phyloP scores from a whole-genome alignment of 768 basidiomycete genomes.

The Mycena belliarum region DNA sequence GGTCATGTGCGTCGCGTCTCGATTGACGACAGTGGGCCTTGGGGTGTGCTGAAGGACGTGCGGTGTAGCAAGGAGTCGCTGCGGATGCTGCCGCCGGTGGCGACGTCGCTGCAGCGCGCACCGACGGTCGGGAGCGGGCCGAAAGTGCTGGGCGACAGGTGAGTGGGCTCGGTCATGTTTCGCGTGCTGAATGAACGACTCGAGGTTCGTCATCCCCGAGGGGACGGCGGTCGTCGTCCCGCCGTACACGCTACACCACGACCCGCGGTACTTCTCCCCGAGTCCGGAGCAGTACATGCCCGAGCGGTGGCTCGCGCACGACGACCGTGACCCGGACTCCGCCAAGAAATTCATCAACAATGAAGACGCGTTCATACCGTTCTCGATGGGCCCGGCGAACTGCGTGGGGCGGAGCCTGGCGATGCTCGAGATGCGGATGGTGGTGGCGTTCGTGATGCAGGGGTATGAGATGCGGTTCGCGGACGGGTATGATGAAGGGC shows the following conservation, averaged over 20 bases:
- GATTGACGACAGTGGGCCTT: not conserved
- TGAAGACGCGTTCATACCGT: constrained; percentile 43
- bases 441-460: constrained; percentile 39
- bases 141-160: constrained; percentile 1
- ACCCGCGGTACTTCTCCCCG: constrained; percentile 47
- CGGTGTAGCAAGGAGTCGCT: constrained; percentile 14
- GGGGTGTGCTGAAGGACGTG: not conserved
- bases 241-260: constrained; percentile 43
- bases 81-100: constrained; percentile 1
- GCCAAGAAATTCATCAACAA: constrained; percentile 34
- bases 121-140: constrained; percentile 3
- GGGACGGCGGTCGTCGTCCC: constrained; percentile 43
- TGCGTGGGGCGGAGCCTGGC: constrained; percentile 48
- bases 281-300: constrained; percentile 31
- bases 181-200: too few species aligned
- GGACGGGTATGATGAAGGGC: constrained; percentile 35
- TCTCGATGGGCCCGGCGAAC: constrained; percentile 44
- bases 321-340: too few species aligned
- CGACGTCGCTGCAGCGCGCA: constrained; percentile 6
- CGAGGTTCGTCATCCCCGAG: constrained; percentile 39
- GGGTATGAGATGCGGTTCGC: constrained; percentile 41
- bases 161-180: too few species aligned
- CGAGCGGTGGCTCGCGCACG: constrained; percentile 40
- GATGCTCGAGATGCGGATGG: constrained; percentile 41
- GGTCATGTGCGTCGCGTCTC: too few species aligned